Conservation (phyloP, 345 rosid species). For the Sisymbrium irio region DNA sequence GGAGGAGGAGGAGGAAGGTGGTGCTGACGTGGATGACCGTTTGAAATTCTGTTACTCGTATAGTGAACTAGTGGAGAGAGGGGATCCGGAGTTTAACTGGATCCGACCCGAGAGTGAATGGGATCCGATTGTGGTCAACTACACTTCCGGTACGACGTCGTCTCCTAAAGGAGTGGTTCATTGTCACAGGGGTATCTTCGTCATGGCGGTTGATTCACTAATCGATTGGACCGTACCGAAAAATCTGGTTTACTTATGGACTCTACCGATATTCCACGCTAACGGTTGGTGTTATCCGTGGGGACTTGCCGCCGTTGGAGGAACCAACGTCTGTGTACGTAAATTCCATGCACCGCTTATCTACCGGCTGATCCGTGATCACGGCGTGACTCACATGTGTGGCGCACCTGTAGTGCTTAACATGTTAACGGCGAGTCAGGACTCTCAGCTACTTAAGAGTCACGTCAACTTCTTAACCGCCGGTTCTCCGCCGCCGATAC, state of each 20-base stretch:
- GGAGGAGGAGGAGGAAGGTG: constrained; percentile 16
- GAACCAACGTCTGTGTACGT: constrained; percentile 68
- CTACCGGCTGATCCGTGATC: constrained; percentile 44
- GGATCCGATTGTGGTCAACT: constrained; percentile 65
- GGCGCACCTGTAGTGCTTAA: constrained; percentile 84
- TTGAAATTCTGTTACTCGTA: constrained; percentile 38
- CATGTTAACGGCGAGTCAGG: constrained; percentile 49
- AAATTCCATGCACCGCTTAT: constrained; percentile 51
- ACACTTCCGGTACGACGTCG: constrained; percentile 90
- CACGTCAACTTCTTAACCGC: constrained; percentile 68
- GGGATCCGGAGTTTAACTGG: constrained; percentile 50
- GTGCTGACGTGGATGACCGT: constrained; percentile 3
- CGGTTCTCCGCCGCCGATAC: constrained; percentile 90
- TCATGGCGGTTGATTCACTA: constrained; percentile 45
- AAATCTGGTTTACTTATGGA: constrained; percentile 77
- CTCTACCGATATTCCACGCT: constrained; percentile 80
- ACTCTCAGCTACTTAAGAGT: constrained; percentile 28
- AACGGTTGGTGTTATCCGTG: constrained; percentile 81
- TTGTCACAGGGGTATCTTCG: constrained; percentile 65
- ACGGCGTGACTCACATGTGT: constrained; percentile 79
- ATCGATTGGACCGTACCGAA: constrained; percentile 60
- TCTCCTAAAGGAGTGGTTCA: constrained; percentile 86
- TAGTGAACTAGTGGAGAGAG: constrained; percentile 50
- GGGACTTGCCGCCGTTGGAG: constrained; percentile 85
- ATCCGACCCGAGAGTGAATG: constrained; percentile 56